Base-by-base conservation (phyloP, 1,284 basidiomycete species). In the Anthracocystis walkeri region DNA sequence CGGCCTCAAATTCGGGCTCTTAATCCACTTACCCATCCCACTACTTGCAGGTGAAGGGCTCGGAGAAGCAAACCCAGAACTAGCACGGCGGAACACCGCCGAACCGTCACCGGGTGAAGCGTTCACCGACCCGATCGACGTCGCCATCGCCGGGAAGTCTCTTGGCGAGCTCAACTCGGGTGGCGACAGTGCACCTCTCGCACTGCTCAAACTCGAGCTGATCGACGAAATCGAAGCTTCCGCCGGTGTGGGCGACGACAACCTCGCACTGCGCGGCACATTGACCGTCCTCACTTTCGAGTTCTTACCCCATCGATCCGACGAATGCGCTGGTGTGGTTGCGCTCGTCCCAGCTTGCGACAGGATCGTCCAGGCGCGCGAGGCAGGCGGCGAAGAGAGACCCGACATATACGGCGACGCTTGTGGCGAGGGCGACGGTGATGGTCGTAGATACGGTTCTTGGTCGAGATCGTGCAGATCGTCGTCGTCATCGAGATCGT, bases 331-430 rank as follows among this genome's bases (percentile, higher is more conserved):
- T 2, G 71, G 62, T 0, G 71, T 61, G n/a, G 65, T 67, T 2
- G 65, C 70, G 14, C 23, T 54, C 14, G 51, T 35, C 3, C 72
- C 76, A 0, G 79, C 79, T 27, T 68, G 60, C 11, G 63, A 58
- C n/a, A 83, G 49, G 42, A 83, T 84, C 33, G 80, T 77, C 82
- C 80, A 82, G 7, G 80, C 82, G 14, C 82, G 74, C 3, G 77
- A 73, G 1, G 59, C 31, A 14, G 59, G 49, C 4, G 80, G 67
- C 18, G 78, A 62, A 0, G 52, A 55, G 2, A 77, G 25, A 1
- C 60, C 77, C 8, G 31, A 20, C 33, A 80, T 42, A 21, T 58
- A 62, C 11, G 79, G 79, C 12, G 79, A 80, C 0, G 74, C 65
- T 8, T 44, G 41, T 6, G 79, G 76, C 7, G 67, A 71, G 1